Evolutionary conservation across 2,329 filamentous ascomycete genomes (phyloP).

Genomic region (Didymella pomorum): DNA sequence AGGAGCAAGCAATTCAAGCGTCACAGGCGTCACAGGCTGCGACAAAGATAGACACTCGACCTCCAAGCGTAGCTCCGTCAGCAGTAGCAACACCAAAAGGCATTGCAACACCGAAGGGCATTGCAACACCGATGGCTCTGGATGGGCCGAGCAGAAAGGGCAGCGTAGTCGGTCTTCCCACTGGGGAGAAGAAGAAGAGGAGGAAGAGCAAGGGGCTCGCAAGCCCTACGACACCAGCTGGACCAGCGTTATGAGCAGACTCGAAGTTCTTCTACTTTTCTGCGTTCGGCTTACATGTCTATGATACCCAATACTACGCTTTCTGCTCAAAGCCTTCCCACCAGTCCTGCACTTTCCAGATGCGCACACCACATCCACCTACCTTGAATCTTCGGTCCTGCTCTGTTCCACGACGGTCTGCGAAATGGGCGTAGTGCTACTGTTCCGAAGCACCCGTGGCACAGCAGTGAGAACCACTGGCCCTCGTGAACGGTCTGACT

Average conservation of each 20-base stretch:
- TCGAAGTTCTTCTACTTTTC: neutral
- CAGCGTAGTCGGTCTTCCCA: conserved; percentile 37
- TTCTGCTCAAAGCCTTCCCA: neutral
- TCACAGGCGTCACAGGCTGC: conserved; percentile 25
- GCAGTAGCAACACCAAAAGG: conserved; percentile 42
- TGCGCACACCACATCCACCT: neutral
- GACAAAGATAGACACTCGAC: conserved; percentile 31
- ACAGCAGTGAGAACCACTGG: too few species aligned
- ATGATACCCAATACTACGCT: neutral
- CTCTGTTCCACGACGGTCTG: too few species aligned
- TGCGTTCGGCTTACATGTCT: neutral
- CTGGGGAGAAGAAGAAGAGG: conserved; percentile 45
- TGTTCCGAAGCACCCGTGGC: too few species aligned
- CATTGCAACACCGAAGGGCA: conserved; percentile 29
- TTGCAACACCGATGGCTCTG: conserved; percentile 26
- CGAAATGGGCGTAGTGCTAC: too few species aligned
- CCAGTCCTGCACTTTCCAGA: neutral
- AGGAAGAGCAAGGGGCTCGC: conserved; percentile 50
- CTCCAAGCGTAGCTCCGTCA: conserved; percentile 38
- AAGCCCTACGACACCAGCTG: conserved; percentile 44
- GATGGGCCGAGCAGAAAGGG: conserved; percentile 36
- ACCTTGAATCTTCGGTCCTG: neutral
- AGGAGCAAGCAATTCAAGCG: conserved; percentile 38
- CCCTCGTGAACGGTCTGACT: too few species aligned
- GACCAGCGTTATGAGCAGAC: conserved; percentile 14